A percentile compares a stretch with the other conserved stretches of the same genome.
These are phyloP conservation scores for Penicillium roqueforti DNA, from an alignment of 495 filamentous ascomycete genomes.

Conservation along the genomic window DNA sequence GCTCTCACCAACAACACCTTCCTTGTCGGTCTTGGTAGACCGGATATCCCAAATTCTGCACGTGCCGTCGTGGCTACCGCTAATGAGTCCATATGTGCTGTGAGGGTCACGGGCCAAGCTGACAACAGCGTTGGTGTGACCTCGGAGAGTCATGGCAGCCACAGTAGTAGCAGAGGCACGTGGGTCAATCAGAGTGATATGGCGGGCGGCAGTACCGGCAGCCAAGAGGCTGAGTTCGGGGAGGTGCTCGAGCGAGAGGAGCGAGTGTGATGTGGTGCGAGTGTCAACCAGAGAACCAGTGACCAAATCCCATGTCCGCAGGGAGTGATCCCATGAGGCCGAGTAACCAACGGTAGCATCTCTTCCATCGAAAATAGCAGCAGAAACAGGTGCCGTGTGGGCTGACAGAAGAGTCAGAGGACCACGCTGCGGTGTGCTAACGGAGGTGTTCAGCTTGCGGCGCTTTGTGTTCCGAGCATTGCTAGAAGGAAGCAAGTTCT, in stretches of 20 bases:
- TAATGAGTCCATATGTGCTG: constrained; percentile 75
- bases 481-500: constrained; percentile 59
- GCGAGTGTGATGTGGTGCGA: constrained; percentile 72
- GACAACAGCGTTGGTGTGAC: constrained; percentile 81
- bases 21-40: constrained; percentile 60
- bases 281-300: constrained; percentile 71
- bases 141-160: constrained; percentile 79
- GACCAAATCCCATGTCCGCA: constrained; percentile 86
- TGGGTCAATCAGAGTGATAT: constrained; percentile 88
- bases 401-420: constrained; percentile 66
- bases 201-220: constrained; percentile 76
- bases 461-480: constrained; percentile 62
- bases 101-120: constrained; percentile 64
- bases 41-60: constrained; percentile 91
- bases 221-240: constrained; percentile 68
- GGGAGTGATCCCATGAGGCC: constrained; percentile 78
- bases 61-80: constrained; percentile 83
- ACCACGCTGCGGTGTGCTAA: constrained; percentile 67
- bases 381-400: constrained; percentile 68
- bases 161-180: constrained; percentile 67
- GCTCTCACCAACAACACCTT: constrained; percentile 67
- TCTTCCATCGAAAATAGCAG: constrained; percentile 73
- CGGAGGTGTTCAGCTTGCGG: constrained; percentile 64
- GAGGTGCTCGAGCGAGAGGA: constrained; percentile 70
- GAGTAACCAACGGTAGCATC: constrained; percentile 90